Evolutionary conservation across 768 basidiomycete genomes (phyloP).

Genomic region (Macrocybe gigantea): DNA sequence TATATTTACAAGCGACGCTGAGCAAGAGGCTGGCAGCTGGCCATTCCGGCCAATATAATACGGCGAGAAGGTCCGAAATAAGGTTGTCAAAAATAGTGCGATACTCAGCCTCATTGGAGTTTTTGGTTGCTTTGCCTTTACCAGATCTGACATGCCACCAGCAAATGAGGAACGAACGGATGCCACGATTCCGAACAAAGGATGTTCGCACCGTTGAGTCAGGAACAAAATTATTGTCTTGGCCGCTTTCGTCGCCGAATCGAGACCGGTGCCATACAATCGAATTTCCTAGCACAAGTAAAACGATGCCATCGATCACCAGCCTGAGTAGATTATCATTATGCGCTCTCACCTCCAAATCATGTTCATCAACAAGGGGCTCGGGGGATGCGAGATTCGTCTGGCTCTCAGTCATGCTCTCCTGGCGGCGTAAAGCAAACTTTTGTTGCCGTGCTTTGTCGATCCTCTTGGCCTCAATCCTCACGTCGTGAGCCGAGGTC

Average conservation of each 20-base stretch:
- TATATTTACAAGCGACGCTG: slow-evolving; percentile 73
- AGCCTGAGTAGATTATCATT: background rate
- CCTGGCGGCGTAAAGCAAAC: slow-evolving; percentile 56
- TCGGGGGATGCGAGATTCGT: slow-evolving; percentile 26
- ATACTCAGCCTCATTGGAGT: slow-evolving; percentile 92
- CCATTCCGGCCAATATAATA: slow-evolving; percentile 96
- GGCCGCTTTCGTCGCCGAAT: slow-evolving; percentile 80
- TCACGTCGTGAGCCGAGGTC: slow-evolving; percentile 87
- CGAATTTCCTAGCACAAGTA: slow-evolving; percentile 53
- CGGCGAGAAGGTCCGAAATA: slow-evolving; percentile 79
- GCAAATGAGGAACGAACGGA: background rate
- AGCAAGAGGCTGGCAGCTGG: slow-evolving; percentile 85
- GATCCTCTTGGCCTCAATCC: slow-evolving; percentile 57
- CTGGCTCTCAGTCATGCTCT: slow-evolving; percentile 48
- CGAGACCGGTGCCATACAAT: slow-evolving; percentile 65
- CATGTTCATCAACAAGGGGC: slow-evolving; percentile 61
- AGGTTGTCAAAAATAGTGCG: slow-evolving; percentile 89
- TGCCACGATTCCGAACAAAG: background rate
- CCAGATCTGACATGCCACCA: slow-evolving; percentile 52
- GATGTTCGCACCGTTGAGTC: slow-evolving; percentile 45
- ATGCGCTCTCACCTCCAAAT: slow-evolving; percentile 43
- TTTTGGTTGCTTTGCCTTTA: slow-evolving; percentile 83
- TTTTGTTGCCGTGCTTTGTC: slow-evolving; percentile 58
- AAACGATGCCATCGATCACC: background rate
- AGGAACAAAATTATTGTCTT: slow-evolving; percentile 78